phyloP scores from a whole-genome alignment of 805 yeast species.

The Hanseniaspora occidentalis region DNA sequence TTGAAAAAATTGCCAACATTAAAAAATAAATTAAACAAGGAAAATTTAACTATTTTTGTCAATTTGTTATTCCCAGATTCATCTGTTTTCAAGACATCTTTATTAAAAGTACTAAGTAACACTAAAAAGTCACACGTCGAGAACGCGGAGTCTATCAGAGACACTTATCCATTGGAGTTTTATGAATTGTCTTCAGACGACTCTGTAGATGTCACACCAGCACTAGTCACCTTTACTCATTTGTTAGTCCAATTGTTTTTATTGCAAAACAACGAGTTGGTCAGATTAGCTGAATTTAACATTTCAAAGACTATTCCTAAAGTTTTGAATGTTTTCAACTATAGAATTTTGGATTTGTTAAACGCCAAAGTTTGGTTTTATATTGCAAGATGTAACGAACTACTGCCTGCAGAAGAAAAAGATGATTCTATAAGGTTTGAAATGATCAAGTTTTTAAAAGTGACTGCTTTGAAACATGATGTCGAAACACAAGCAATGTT shows the following conservation, averaged over 20 bases:
- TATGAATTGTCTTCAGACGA: slow-evolving; percentile 19
- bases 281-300: slow-evolving; percentile 41
- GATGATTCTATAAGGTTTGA: slow-evolving; percentile 44
- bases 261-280: slow-evolving; percentile 45
- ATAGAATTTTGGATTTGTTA: slow-evolving; percentile 74
- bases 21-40: slow-evolving; percentile 49
- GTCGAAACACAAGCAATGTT: slow-evolving; percentile 81
- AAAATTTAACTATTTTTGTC: slow-evolving; percentile 43
- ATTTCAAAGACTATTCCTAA: slow-evolving; percentile 34
- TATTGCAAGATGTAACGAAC: slow-evolving; percentile 62
- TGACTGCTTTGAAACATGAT: slow-evolving; percentile 86
- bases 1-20: slow-evolving; percentile 71
- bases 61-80: slow-evolving; percentile 40
- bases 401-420: slow-evolving; percentile 20
- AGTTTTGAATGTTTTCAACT: slow-evolving; percentile 38
- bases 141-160: slow-evolving; percentile 19
- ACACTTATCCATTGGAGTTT: slow-evolving; percentile 21
- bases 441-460: slow-evolving; percentile 63
- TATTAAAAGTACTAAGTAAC: slow-evolving; percentile 30
- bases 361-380: slow-evolving; percentile 92
- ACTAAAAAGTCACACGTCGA: slow-evolving; percentile 25
- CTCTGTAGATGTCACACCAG: slow-evolving; percentile 46
- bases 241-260: slow-evolving; percentile 66
- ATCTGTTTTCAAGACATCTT: slow-evolving; percentile 29
- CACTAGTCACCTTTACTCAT: slow-evolving; percentile 67